Base-by-base conservation (phyloP, 306 rosid species). In the Malus fusca region DNA sequence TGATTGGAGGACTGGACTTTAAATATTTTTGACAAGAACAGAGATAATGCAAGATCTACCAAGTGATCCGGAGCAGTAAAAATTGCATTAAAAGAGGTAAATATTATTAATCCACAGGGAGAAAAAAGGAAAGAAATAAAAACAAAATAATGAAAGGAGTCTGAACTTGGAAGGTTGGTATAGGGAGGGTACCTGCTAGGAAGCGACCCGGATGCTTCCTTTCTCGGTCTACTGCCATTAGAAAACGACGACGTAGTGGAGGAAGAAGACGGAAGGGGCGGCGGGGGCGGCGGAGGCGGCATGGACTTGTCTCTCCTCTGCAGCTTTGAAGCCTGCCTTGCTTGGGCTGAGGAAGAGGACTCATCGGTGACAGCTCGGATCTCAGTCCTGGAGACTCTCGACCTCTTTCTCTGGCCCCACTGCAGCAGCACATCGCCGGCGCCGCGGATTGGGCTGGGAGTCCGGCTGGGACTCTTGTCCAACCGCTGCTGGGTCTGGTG, bases 341-440 rank as follows among this genome's bases (percentile, higher is more conserved):
- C 83, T 52, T 77, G 75, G 40, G 79, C 75, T 3, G 82, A 90
- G 43, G 94, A 85, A 7, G 88, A 83, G 19, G 89, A 82, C 76
- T 89, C 94, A 53, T 84, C 88, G 62, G 76, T 78, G 26, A 68
- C 71, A 17, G 77, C 78, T 33, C 85, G 83, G 80, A 84, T 87
- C 82, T 84, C 86, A 21, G 84, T 63, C 77, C 91, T 84, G 3
- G 91, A 85, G 43, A 75, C 86, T 66, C 94, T 84, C 48, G 91
- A 80, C 75, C 87, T 84, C 83, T 87, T 87, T 65, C 82, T 85
- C 17, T 87, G 91, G 1, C 94, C 94, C 94, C 94, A 90, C 46
- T 90, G 90, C 78, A 90, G 56, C 8, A 90, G 52, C 72, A 81
- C 86, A 68, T 90, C 91, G n/a, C 87, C 88, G 10, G 77, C 75